A percentile compares a stretch with the other conserved stretches of the same genome.
phyloP scores from a whole-genome alignment of 1,284 basidiomycete genomes.

The Apiotrichum gracile region DNA sequence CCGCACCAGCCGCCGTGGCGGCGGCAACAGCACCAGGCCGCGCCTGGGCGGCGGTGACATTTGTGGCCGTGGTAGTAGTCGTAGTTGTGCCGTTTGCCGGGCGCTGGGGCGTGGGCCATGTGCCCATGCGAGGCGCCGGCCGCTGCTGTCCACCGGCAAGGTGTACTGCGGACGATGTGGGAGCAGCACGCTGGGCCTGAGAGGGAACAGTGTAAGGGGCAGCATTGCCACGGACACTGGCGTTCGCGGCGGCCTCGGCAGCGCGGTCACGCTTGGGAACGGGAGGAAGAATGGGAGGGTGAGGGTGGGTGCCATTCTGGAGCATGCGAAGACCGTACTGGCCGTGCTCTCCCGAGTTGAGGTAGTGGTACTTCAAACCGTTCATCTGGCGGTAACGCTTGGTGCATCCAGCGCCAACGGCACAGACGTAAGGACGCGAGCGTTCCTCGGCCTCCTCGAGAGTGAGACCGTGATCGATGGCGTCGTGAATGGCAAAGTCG shows the following conservation, averaged over 20 bases:
- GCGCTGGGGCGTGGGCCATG: slow-evolving; percentile 18
- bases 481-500: slow-evolving; percentile 77
- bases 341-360: slow-evolving; percentile 93
- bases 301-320: slow-evolving; percentile 68
- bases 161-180: too few relatives aligned
- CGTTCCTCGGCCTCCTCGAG: slow-evolving; percentile 75
- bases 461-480: slow-evolving; percentile 60
- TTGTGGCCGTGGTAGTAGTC: background rate
- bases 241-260: slow-evolving; percentile 5
- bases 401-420: slow-evolving; percentile 75
- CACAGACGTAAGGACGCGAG: slow-evolving; percentile 77
- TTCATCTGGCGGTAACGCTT: slow-evolving; percentile 99
- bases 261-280: slow-evolving; percentile 20
- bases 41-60: background rate
- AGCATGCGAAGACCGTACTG: slow-evolving; percentile 76
- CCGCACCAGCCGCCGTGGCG: background rate
- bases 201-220: slow-evolving; percentile 27
- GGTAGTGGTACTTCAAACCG: slow-evolving; percentile 86
- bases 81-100: background rate
- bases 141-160: background rate
- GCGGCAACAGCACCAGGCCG: background rate
- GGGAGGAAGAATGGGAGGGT: slow-evolving; percentile 33
- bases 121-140: slow-evolving; percentile 18
- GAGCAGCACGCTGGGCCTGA: slow-evolving; percentile 8
- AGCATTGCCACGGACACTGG: slow-evolving; percentile 3